Evolutionary conservation across 2,329 filamentous ascomycete genomes (phyloP).

Genomic region (Fusarium udum): DNA sequence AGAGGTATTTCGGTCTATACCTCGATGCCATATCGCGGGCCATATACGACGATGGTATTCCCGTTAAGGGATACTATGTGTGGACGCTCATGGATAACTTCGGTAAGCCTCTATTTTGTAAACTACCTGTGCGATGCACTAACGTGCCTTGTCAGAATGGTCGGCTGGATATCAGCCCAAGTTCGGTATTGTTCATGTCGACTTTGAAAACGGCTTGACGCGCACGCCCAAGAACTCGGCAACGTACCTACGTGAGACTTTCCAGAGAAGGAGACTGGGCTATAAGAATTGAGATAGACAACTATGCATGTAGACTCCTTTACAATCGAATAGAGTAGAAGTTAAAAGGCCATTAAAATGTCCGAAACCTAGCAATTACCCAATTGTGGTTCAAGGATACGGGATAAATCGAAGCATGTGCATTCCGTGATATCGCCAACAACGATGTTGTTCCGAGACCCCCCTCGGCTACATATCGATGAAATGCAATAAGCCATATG

Average conservation of each 20-base stretch:
- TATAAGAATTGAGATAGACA: neutral
- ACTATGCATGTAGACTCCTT: neutral
- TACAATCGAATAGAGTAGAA: neutral
- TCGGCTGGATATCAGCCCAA: conserved; percentile 51
- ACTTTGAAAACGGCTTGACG: conserved; percentile 48
- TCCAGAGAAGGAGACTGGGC: neutral
- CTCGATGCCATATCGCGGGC: neutral
- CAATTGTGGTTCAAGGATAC: neutral
- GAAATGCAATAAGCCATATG: accelerated
- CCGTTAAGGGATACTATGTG: neutral
- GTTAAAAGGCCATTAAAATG: neutral
- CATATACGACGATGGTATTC: neutral
- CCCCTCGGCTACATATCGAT: neutral
- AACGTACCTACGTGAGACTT: neutral
- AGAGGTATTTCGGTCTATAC: neutral
- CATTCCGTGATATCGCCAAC: neutral
- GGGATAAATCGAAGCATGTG: neutral
- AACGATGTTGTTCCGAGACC: neutral
- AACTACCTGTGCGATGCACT: neutral
- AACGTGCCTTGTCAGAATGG: conserved; percentile 33
- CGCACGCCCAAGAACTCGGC: conserved; percentile 52
- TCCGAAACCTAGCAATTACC: neutral
- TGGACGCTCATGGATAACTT: conserved; percentile 7
- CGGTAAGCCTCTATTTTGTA: neutral
- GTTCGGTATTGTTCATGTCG: conserved; percentile 51